These are phyloP conservation scores for Xylaria flabelliformis DNA, from an alignment of 495 filamentous ascomycete genomes.

Conservation along the genomic window DNA sequence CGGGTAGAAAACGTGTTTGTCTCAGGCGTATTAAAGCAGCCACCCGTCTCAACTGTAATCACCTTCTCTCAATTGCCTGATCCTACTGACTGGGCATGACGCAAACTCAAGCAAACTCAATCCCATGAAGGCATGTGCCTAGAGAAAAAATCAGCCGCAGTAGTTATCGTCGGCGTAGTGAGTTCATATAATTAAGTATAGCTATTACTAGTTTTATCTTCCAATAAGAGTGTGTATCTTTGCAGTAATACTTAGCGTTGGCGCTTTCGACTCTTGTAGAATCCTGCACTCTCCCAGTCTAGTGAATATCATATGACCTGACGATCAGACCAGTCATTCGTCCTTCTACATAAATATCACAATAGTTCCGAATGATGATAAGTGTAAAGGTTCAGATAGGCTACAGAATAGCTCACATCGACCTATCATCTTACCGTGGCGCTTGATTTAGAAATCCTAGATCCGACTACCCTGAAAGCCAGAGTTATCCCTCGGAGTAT, in stretches of 20 bases:
- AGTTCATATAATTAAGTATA: conserved; percentile 8
- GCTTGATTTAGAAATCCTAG: not conserved
- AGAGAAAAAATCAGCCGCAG: not conserved
- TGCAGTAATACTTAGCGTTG: not conserved
- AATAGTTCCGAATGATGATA: not conserved
- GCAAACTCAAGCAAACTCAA: not conserved
- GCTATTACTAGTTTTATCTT: not conserved
- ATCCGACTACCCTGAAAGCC: not conserved
- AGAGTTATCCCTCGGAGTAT: not conserved
- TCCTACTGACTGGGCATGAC: not conserved
- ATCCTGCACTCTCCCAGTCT: not conserved
- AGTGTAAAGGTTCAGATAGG: not conserved
- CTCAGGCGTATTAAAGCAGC: not conserved
- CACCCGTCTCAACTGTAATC: not conserved
- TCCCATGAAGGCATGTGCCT: not conserved
- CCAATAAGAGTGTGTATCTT: conserved; percentile 14
- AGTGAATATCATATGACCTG: not conserved
- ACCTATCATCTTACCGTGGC: not conserved
- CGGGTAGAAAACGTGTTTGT: conserved; percentile 10
- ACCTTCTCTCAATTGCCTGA: not conserved
- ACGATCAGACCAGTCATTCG: not conserved
- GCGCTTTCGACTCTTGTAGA: not conserved
- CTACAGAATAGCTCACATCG: not conserved
- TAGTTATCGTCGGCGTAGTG: not conserved
- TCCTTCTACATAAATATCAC: not conserved